A percentile compares a stretch with the other conserved stretches of the same genome.
Conservation (phyloP, 2,329 filamentous ascomycete species). For the Botrytis elliptica region DNA sequence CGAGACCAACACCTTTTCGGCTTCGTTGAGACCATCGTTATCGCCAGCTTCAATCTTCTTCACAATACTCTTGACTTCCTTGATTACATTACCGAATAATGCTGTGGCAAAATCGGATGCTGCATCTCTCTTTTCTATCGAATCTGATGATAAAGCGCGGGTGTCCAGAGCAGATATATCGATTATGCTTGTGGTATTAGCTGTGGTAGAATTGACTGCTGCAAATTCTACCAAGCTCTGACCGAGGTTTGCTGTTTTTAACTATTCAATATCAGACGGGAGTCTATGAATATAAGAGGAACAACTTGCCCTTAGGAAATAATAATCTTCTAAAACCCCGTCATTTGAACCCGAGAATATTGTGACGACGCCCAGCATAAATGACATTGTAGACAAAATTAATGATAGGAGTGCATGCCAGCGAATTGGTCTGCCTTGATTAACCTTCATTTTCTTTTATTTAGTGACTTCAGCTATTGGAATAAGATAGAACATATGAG, state of each 20-base stretch:
- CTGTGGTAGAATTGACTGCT: not conserved
- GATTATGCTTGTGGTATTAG: not conserved
- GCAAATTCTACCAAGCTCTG: not conserved
- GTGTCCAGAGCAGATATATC: not conserved
- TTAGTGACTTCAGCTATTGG: not conserved
- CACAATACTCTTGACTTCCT: not conserved
- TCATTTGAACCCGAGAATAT: not conserved
- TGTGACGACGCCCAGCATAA: not conserved
- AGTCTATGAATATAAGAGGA: rapidly evolving
- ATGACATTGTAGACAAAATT: not conserved
- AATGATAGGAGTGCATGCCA: not conserved
- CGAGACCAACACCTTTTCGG: not conserved
- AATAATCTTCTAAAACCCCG: not conserved
- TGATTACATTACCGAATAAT: not conserved
- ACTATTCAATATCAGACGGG: not conserved
- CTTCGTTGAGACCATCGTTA: not conserved
- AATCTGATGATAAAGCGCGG: not conserved
- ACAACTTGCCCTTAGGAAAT: not conserved
- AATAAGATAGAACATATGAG: not conserved
- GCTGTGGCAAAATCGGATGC: not conserved
- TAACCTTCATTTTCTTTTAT: not conserved
- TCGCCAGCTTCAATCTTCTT: not conserved
- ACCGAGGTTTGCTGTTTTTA: not conserved
- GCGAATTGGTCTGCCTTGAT: not conserved
- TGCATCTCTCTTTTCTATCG: not conserved